Evolutionary conservation across 2,329 filamentous ascomycete genomes (phyloP).

Genomic region (Fusarium multiceps): DNA sequence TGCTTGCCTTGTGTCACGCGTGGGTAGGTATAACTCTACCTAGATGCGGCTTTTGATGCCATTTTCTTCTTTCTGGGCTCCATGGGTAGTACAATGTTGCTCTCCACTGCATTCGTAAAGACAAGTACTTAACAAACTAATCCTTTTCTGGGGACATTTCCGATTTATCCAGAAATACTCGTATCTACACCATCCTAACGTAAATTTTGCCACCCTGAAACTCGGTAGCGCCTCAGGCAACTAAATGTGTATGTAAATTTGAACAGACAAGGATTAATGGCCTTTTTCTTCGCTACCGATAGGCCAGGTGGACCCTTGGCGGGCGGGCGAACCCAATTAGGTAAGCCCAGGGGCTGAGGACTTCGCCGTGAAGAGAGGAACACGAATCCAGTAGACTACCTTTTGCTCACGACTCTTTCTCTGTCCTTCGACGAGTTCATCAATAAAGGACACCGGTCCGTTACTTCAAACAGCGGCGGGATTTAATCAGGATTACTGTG

Average conservation of each 20-base stretch:
- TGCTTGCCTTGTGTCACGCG: too few relatives aligned
- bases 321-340: conserved; percentile 32
- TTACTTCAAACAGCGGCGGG: conserved; percentile 44
- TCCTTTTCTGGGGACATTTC: conserved; percentile 11
- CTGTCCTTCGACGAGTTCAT: conserved; percentile 40
- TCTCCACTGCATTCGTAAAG: too few relatives aligned
- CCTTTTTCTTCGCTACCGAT: conserved; percentile 9
- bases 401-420: conserved; percentile 38
- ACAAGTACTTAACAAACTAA: neutral
- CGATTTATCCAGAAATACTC: neutral
- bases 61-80: too few relatives aligned
- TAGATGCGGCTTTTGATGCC: too few relatives aligned
- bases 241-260: conserved; percentile 7
- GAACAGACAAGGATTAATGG: conserved; percentile 24
- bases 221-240: conserved; percentile 40
- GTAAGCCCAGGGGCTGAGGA: conserved; percentile 47
- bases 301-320: conserved; percentile 27
- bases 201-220: conserved; percentile 4
- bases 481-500: conserved; percentile 46
- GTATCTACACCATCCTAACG: neutral
- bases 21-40: too few relatives aligned
- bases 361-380: conserved; percentile 30
- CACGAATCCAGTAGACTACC: conserved; percentile 32
- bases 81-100: too few relatives aligned
- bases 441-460: conserved; percentile 47